Base-by-base conservation (phyloP, 257 asterid species). In the Pogostemon cablin region DNA sequence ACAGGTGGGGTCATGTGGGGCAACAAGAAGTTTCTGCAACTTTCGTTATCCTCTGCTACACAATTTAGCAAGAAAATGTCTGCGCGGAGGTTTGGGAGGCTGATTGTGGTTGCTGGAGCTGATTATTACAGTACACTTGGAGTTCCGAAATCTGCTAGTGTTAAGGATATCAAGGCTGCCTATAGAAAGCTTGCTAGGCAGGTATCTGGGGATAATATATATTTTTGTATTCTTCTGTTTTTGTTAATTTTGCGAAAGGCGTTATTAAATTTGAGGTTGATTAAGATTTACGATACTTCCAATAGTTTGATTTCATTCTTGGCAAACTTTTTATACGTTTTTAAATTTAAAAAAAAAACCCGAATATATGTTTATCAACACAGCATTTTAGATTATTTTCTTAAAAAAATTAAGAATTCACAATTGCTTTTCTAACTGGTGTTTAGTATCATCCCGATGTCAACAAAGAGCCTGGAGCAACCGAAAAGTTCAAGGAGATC, bases 51-150 rank as follows among this genome's bases (percentile, higher is more conserved):
- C 38, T 77, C 87, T 42, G 72, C 89, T 9, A 64, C 87, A n/a
- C 92, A 81, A 74, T 86, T 60, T 81, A 79, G 69, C 62, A 82
- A 68, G 83, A 86, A 74, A 83, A 84, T 85, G 77, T 72, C 80
- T 6, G 86, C 89, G 0, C 75, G 81, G 86, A 87, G 97, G 78
- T 85, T 81, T 62, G 79, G 87, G 74, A 89, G 91, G 71, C 82
- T 81, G 58, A 80, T 84, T 42, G 91, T 90, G 72, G 83, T 81
- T 61, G 95, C 97, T n/a, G 96, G 91, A 9, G 93, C 93, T 49
- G 98, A 95, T 88, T 95, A 85, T 72, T 95, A 95, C 80, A 85
- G 97, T 34, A 89, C 98, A 44, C 93, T 95, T n/a, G 98, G 99
- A 20, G 93, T 91, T 39, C 82, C 97, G 1, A 95, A 95, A 76